Base-by-base conservation (phyloP, 495 filamentous ascomycete genomes). In the Tuber calosporum region DNA sequence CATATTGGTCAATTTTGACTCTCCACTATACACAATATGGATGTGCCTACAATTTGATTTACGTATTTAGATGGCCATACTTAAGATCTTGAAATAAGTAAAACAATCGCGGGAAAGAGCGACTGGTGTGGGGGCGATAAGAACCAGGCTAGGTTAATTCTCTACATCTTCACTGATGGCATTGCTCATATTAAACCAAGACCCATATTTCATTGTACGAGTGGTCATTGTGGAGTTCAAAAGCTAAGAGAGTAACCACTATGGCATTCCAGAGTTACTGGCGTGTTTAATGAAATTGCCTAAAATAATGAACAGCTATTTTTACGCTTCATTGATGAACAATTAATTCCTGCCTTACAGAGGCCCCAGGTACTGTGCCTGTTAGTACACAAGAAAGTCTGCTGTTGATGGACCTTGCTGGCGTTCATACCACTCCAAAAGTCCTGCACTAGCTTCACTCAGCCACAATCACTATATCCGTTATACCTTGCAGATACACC, bases 141-240 rank as follows among this genome's bases (percentile, higher is more conserved):
- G 42, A 38, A 69, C 11, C 68, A 74, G 66, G 73, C 73, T 8
- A 74, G 41, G 42, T 22, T 74, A 30, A 72, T 72, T 19, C 68
- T 71, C 5, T 72, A 70, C 9, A 69, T 74, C 36, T 74, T 72
- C 43, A 68, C 73, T 34, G 73, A 74, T 66, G 73, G 73, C 40
- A 67, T 72, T 39, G 43, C 6, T 1, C 38, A 43, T 67, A 67
- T 74, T 34, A 74, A 74, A 41, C 39, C 68, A 1, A 48, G 42
- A 40, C 13, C 66, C 42, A 74, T 74, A 19, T 74, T 74, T 72
- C 36, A n/a, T 26, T 69, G 20, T 13, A 48, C 4, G 36, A 41
- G 40, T 41, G 40, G 40, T 41, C 4, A 30, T 15, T 8, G 62
- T 67, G 70, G n/a, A 36, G n/a, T 48, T 20, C 67, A 7, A 34